A percentile compares a stretch with the other conserved stretches of the same genome.
Conservation (phyloP, 257 asterid genomes). For the Nicotiana benthamiana region DNA sequence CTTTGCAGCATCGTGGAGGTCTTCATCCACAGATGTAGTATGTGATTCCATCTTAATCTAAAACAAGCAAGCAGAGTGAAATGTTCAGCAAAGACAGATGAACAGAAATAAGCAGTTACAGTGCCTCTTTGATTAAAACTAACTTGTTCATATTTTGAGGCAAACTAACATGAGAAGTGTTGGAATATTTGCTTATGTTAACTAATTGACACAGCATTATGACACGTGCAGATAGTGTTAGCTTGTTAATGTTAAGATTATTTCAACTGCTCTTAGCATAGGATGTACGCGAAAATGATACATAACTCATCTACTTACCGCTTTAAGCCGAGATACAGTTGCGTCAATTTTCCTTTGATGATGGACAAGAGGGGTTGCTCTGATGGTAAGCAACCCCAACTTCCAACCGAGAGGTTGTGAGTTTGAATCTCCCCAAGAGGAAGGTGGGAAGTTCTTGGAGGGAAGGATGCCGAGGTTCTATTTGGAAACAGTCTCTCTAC, state of each 20-base stretch:
- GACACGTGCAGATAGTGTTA: background rate
- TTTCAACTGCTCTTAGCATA: background rate
- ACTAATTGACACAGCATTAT: background rate
- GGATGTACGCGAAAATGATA: background rate
- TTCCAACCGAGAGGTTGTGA: too few relatives aligned
- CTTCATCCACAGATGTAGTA: constrained; percentile 66
- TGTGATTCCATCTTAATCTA: constrained; percentile 75
- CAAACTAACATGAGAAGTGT: background rate
- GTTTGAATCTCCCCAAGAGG: too few relatives aligned
- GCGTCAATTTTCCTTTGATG: constrained; percentile 38
- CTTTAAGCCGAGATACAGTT: constrained; percentile 45
- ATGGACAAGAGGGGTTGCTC: too few relatives aligned
- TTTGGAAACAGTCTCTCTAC: too few relatives aligned
- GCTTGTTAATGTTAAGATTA: background rate
- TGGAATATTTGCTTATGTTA: background rate
- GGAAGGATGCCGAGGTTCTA: too few relatives aligned
- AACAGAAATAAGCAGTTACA: background rate
- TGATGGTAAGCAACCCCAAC: too few relatives aligned
- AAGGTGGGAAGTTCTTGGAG: too few relatives aligned
- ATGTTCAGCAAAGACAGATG: background rate
- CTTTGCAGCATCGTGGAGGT: constrained; percentile 62
- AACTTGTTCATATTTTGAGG: background rate
- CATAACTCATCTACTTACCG: constrained; percentile 33
- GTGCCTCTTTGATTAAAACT: background rate
- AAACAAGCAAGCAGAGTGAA: background rate